A percentile compares a stretch with the other conserved stretches of the same genome.
Conservation (phyloP, 768 basidiomycete genomes). For the Leccinum aurantiacum region DNA sequence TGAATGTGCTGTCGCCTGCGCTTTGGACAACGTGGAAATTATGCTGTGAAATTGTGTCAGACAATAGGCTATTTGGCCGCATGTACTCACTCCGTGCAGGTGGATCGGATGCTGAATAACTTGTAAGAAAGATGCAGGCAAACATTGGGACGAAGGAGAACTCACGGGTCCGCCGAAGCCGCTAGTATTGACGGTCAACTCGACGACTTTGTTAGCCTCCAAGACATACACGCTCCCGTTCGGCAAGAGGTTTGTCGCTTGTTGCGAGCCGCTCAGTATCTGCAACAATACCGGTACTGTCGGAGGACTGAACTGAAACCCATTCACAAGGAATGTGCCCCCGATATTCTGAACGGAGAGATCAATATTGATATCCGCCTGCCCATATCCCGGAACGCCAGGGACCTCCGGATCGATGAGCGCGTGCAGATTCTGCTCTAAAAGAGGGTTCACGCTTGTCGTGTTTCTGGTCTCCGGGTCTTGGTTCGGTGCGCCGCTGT, state of each 20-base stretch:
- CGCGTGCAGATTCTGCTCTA: conserved; percentile 32
- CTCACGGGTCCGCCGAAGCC: conserved; percentile 26
- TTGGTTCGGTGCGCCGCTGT: conserved; percentile 39
- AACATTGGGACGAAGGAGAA: not conserved
- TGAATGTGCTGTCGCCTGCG: conserved; percentile 26
- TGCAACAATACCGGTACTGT: conserved; percentile 44
- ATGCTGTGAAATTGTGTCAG: conserved; percentile 27
- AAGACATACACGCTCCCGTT: conserved; percentile 25
- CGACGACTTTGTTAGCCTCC: conserved; percentile 30
- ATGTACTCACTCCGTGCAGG: conserved; percentile 28
- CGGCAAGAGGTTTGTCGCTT: conserved; percentile 29
- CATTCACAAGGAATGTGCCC: conserved; percentile 17
- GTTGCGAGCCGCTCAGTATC: conserved; percentile 42
- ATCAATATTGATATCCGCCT: conserved; percentile 42
- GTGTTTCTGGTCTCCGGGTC: conserved; percentile 41
- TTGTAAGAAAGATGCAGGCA: not conserved
- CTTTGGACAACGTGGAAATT: conserved; percentile 37
- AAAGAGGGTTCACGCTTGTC: conserved; percentile 24
- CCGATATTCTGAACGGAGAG: conserved; percentile 9
- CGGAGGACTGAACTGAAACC: conserved; percentile 24
- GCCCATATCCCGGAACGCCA: conserved; percentile 36
- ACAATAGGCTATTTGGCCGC: not conserved
- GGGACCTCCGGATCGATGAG: conserved; percentile 36
- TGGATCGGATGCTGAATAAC: conserved; percentile 30
- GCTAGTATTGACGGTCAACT: conserved; percentile 19